A percentile compares a stretch with the other conserved stretches of the same genome.
Conservation (phyloP, 2,329 filamentous ascomycete species). For the Aspergillus brunneoviolaceus region DNA sequence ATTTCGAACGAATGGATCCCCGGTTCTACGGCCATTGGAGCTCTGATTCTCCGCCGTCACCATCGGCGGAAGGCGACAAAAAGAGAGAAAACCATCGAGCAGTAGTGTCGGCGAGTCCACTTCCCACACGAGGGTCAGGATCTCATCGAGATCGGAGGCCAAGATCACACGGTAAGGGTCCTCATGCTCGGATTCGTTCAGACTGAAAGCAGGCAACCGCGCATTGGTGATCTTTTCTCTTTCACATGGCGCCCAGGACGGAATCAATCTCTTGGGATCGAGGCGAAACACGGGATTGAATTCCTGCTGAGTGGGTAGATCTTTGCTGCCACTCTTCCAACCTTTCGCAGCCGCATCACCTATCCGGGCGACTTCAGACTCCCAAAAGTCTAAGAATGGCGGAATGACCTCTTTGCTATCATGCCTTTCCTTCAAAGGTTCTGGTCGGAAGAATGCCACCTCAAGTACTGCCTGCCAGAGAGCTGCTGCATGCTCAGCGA, state of each 20-base stretch:
- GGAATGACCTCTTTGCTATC: conserved; percentile 19
- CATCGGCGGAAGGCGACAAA: conserved; percentile 63
- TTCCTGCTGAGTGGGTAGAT: conserved; percentile 36
- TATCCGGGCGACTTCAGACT: conserved; percentile 74
- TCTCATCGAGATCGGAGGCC: conserved; percentile 69
- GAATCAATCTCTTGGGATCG: conserved; percentile 34
- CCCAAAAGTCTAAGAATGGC: conserved; percentile 78
- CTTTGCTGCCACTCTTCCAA: conserved; percentile 53
- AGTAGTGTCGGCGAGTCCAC: conserved; percentile 48
- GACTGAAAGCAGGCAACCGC: conserved; percentile 66
- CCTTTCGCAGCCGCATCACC: conserved; percentile 71
- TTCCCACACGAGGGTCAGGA: conserved; percentile 49
- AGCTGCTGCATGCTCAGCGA: conserved; percentile 71
- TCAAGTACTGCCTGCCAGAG: conserved; percentile 84
- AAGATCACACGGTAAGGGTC: conserved; percentile 83
- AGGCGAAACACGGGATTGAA: conserved; percentile 26
- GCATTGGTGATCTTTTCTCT: conserved; percentile 48
- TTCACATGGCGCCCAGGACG: conserved; percentile 56
- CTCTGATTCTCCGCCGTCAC: conserved; percentile 23
- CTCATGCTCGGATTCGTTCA: conserved; percentile 72
- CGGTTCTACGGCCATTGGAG: conserved; percentile 40
- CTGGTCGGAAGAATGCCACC: conserved; percentile 62
- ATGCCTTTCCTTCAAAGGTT: conserved; percentile 22
- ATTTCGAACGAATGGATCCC: conserved; percentile 57
- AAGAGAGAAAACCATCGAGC: conserved; percentile 69